Conservation (phyloP, 306 rosid species). For the Sindora glabra region DNA sequence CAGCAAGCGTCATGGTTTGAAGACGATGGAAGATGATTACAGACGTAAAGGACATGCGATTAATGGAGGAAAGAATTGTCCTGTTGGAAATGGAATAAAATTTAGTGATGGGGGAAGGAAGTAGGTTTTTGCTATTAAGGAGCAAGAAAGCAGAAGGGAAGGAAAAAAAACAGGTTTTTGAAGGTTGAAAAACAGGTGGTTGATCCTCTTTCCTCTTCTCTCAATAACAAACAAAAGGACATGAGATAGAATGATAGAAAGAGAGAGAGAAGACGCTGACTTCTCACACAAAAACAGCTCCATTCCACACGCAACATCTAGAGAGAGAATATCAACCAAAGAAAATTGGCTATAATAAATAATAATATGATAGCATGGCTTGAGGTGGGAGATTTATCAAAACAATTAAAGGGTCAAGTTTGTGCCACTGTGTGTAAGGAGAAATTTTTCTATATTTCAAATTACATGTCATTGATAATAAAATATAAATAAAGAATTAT, state of each 20-base stretch:
- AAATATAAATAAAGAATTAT: too few relatives aligned
- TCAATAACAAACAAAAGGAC: constrained; percentile 26
- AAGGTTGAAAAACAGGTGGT: constrained; percentile 28
- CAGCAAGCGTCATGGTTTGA: background rate
- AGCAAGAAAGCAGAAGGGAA: constrained; percentile 24
- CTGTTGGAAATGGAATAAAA: background rate
- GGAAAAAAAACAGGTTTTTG: constrained; percentile 26
- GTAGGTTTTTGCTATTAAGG: constrained; percentile 24
- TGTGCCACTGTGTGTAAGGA: background rate
- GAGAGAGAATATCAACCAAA: constrained; percentile 1
- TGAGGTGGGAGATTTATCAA: background rate
- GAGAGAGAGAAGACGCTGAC: constrained; percentile 70
- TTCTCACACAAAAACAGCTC: constrained; percentile 56
- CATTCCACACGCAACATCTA: constrained; percentile 50
- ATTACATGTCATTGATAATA: too few relatives aligned
- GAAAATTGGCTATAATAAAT: background rate
- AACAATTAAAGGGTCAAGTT: background rate
- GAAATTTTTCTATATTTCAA: too few relatives aligned
- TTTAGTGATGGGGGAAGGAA: constrained; percentile 14
- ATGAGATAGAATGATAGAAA: constrained; percentile 25
- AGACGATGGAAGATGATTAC: background rate
- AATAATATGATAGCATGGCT: background rate
- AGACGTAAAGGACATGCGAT: constrained; percentile 16
- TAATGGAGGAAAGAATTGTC: too few relatives aligned
- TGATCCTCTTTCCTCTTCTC: constrained; percentile 7